Evolutionary conservation across 2,329 filamentous ascomycete species (phyloP), one percentile per base, ranked within the genome.

Genomic region (Ophiosphaerella narmari): DNA sequence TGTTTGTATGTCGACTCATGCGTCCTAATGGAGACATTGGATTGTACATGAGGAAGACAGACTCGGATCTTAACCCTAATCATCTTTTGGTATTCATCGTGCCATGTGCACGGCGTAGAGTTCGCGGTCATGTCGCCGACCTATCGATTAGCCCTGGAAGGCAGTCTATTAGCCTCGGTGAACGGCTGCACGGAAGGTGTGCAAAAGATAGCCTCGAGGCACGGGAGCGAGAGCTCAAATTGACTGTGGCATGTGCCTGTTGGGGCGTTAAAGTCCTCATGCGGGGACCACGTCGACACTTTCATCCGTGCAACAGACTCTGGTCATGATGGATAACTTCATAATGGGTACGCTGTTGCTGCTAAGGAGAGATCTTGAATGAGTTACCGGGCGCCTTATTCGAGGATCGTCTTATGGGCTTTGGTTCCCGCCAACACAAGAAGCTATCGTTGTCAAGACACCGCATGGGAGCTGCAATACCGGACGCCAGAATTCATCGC

Each of bases 11-110:
- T 60, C 52, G 56, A 50, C 53, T 55, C 45, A 57, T 69, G 72
- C 72, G 66, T 70, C 72, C 70, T 68, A 63, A 62, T 68, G 68
- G 60, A 40, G 57, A 65, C 65, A 63, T 48, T 50, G 59, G 54
- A 48, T 58, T 54, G 63, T 61, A 67, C 70, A 70, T 73, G 77
- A 76, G 76, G 83, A 81, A 83, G 87, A 84, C 80, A 79, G 78
- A 76, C 78, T 87, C 86, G 90, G 89, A 92, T 92, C 89, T 92
- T 96, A 96, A 96, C 92, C 92, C 92, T 96, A 96, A 89, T 82
- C 79, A 78, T 75, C 78, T 74, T 79, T 85, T 88, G 89, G 90
- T 86, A 85, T 70, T 73, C 63, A 54, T 67, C 59, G 65, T 55
- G 85, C 66, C 47, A 70, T 57, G 54, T 59, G 65, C 55, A 85